These are phyloP conservation scores for Eutrema yunnanense DNA, from an alignment of 345 rosid genomes.

Conservation along the genomic window DNA sequence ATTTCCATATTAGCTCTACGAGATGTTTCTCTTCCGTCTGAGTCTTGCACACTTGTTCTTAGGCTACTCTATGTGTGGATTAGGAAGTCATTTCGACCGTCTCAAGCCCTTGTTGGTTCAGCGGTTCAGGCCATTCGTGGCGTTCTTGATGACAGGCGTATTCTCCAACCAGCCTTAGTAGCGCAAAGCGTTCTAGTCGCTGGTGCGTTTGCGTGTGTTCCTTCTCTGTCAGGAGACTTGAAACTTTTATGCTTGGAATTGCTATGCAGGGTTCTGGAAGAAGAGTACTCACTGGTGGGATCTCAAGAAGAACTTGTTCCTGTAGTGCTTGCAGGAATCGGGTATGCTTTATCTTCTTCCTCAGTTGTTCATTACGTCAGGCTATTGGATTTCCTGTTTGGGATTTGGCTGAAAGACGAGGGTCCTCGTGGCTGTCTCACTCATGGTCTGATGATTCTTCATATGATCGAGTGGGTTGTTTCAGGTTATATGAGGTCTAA, in stretches of 20 bases:
- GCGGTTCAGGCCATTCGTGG: slow-evolving; percentile 51
- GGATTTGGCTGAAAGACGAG: slow-evolving; percentile 55
- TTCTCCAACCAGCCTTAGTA: slow-evolving; percentile 40
- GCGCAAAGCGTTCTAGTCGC: slow-evolving; percentile 58
- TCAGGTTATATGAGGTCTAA: slow-evolving; percentile 49
- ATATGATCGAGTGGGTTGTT: slow-evolving; percentile 77
- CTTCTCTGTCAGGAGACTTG: slow-evolving; percentile 44
- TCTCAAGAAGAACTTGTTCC: slow-evolving; percentile 36
- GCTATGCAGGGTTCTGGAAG: slow-evolving; percentile 55
- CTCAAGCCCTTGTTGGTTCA: slow-evolving; percentile 49
- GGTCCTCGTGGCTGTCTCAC: slow-evolving; percentile 45
- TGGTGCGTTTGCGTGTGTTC: slow-evolving; percentile 64
- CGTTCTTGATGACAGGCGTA: slow-evolving; percentile 28
- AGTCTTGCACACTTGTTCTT: slow-evolving; percentile 56
- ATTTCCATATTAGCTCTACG: slow-evolving; percentile 52
- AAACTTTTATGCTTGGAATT: slow-evolving; percentile 54
- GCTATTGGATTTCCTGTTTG: slow-evolving; percentile 48
- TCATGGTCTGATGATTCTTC: slow-evolving; percentile 74
- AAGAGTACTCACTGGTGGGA: slow-evolving; percentile 36
- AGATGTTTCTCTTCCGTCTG: slow-evolving; percentile 38
- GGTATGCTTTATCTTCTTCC: slow-evolving; percentile 70
- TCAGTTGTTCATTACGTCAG: slow-evolving; percentile 37
- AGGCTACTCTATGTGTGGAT: slow-evolving; percentile 84
- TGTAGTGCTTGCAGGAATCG: slow-evolving; percentile 73
- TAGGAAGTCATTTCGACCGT: slow-evolving; percentile 73